These are phyloP conservation scores for Arachis monticola DNA, from an alignment of 331 rosid species.

Conservation along the genomic window DNA sequence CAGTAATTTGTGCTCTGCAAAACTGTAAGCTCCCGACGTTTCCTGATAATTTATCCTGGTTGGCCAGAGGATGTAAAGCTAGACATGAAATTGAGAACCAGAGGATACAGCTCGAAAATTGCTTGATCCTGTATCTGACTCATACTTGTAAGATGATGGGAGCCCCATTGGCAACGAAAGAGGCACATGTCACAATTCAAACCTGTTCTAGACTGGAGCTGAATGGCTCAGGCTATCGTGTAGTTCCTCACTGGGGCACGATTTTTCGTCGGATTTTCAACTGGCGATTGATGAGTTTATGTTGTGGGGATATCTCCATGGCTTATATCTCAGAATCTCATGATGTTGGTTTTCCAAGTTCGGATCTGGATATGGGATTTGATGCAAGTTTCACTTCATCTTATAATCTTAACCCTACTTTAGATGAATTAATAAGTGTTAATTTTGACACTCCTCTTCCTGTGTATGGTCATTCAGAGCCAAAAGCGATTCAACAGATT, in stretches of 20 bases:
- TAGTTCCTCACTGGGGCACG: conserved; percentile 78
- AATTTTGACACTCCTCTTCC: conserved; percentile 42
- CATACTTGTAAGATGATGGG: conserved; percentile 67
- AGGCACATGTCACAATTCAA: conserved; percentile 65
- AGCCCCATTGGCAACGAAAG: conserved; percentile 65
- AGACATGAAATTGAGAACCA: conserved; percentile 61
- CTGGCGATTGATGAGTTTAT: conserved; percentile 72
- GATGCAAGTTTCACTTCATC: conserved; percentile 45
- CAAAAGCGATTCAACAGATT: conserved; percentile 39
- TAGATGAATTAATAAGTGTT: conserved; percentile 74
- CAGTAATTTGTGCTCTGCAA: conserved; percentile 55
- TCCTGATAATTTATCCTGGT: conserved; percentile 61
- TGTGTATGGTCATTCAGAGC: conserved; percentile 26
- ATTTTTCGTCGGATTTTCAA: conserved; percentile 74
- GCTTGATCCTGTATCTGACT: conserved; percentile 67
- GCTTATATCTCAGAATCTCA: conserved; percentile 60
- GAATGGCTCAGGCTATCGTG: conserved; percentile 47
- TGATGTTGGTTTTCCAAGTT: conserved; percentile 37
- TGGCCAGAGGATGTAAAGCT: conserved; percentile 56
- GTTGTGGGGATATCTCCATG: conserved; percentile 47
- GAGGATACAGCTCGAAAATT: conserved; percentile 59
- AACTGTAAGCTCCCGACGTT: conserved; percentile 69
- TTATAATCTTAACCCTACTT: conserved; percentile 44
- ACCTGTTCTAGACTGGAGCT: conserved; percentile 64
- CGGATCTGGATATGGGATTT: conserved; percentile 30